A percentile compares a stretch with the other conserved stretches of the same genome.
Conservation (phyloP, 1,284 basidiomycete genomes). For the Coniferiporia weirii region DNA sequence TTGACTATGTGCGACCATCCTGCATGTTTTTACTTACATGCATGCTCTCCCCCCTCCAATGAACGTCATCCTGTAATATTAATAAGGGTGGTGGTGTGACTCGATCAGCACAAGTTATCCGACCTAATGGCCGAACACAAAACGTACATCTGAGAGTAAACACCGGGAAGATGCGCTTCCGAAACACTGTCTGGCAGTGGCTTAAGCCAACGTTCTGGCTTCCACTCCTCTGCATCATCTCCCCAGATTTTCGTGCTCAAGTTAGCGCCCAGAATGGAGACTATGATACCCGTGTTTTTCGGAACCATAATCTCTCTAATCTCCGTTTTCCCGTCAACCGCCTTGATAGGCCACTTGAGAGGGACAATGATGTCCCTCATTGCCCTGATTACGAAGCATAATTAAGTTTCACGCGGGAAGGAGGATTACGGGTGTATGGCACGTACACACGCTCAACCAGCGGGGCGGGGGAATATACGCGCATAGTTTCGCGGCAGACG, state of each 20-base stretch:
- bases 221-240: constrained; percentile 20
- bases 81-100: too few species aligned
- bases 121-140: not conserved
- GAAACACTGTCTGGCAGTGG: constrained; percentile 7
- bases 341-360: constrained; percentile 17
- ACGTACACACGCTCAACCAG: constrained; percentile 10
- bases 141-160: constrained; percentile 23
- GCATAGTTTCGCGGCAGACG: constrained; percentile 31
- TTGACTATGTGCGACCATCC: not conserved
- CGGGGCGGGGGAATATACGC: constrained; percentile 14
- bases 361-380: constrained; percentile 18
- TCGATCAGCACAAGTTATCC: not conserved
- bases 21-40: constrained; percentile 10
- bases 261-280: constrained; percentile 21
- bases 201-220: constrained; percentile 22
- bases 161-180: constrained; percentile 19
- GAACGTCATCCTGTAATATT: constrained; percentile 15
- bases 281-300: constrained; percentile 20
- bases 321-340: constrained; percentile 5
- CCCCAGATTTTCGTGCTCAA: constrained; percentile 21
- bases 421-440: constrained; percentile 8
- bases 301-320: constrained; percentile 15
- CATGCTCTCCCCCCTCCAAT: constrained; percentile 17
- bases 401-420: not conserved
- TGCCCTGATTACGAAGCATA: not conserved